A percentile compares a stretch with the other conserved stretches of the same genome.
Evolutionary conservation across 176 grass and related monocot genomes (phyloP).

Genomic region (Carex littledalei): DNA sequence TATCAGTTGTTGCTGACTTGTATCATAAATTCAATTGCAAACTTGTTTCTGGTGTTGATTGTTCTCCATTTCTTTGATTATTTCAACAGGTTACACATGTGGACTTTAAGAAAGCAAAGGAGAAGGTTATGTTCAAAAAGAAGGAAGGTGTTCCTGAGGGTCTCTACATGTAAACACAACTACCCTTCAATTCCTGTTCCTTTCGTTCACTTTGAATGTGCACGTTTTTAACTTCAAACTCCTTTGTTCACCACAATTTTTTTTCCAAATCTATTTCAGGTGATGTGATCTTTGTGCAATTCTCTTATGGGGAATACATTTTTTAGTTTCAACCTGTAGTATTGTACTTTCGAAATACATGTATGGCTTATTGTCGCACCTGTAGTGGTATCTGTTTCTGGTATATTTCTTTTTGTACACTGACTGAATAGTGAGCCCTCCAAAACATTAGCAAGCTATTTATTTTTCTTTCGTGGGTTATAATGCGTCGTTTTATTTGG

Average conservation of each 20-base stretch:
- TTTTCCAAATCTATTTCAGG: neutral
- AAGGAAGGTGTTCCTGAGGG: slow-evolving; percentile 98
- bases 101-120: slow-evolving; percentile 95
- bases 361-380: neutral
- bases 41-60: slow-evolving; percentile 3
- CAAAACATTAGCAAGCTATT: slow-evolving; percentile 3
- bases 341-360: slow-evolving; percentile 3
- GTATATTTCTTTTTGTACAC: neutral
- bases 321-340: slow-evolving; percentile 4
- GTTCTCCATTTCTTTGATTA: neutral
- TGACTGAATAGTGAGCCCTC: neutral
- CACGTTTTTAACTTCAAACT: neutral
- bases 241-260: neutral
- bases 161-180: slow-evolving; percentile 69
- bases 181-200: neutral
- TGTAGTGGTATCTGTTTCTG: slow-evolving; percentile 6
- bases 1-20: neutral
- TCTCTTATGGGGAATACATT: slow-evolving; percentile 2
- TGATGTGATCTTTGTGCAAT: slow-evolving; percentile 1
- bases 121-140: slow-evolving; percentile 99
- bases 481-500: neutral
- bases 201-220: neutral
- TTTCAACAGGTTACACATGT: slow-evolving; percentile 60
- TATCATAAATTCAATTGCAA: slow-evolving; percentile 10
- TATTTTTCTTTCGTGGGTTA: neutral